A percentile compares a stretch with the other conserved stretches of the same genome.
Evolutionary conservation across 2,329 filamentous ascomycete genomes (phyloP).

Genomic region (Aspergillus clavatus): DNA sequence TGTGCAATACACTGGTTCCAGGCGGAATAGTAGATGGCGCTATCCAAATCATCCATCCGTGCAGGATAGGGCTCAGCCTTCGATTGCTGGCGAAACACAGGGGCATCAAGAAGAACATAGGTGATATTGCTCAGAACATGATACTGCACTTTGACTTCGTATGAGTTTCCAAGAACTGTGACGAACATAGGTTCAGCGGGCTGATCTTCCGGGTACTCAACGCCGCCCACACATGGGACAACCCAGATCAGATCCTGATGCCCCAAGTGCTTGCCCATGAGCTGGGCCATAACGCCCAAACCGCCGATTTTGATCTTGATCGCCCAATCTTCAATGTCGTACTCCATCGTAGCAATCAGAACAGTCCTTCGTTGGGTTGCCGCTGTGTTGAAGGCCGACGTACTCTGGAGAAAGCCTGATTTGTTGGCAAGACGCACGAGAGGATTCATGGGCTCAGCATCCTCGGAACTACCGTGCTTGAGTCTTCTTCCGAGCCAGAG

Average conservation of each 20-base stretch:
- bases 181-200: slow-evolving; percentile 58
- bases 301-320: slow-evolving; percentile 70
- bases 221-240: slow-evolving; percentile 58
- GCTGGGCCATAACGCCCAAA: slow-evolving; percentile 64
- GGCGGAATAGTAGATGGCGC: slow-evolving; percentile 63
- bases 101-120: slow-evolving; percentile 62
- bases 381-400: slow-evolving; percentile 29
- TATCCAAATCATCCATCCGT: slow-evolving; percentile 65
- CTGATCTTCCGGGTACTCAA: slow-evolving; percentile 59
- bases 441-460: slow-evolving; percentile 28
- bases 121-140: slow-evolving; percentile 62
- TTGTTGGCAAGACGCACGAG: slow-evolving; percentile 33
- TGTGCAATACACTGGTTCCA: slow-evolving; percentile 68
- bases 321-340: slow-evolving; percentile 65
- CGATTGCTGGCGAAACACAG: slow-evolving; percentile 61
- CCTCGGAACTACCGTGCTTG: slow-evolving; percentile 23
- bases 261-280: slow-evolving; percentile 62
- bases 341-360: slow-evolving; percentile 67
- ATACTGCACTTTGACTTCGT: slow-evolving; percentile 61
- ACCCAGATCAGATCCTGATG: slow-evolving; percentile 64
- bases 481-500: slow-evolving; percentile 33
- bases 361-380: slow-evolving; percentile 49
- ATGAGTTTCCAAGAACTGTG: slow-evolving; percentile 56
- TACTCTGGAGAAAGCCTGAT: slow-evolving; percentile 36
- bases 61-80: slow-evolving; percentile 61